These are phyloP conservation scores for Trametes sanguinea DNA, from an alignment of 768 basidiomycete genomes.

Conservation along the genomic window DNA sequence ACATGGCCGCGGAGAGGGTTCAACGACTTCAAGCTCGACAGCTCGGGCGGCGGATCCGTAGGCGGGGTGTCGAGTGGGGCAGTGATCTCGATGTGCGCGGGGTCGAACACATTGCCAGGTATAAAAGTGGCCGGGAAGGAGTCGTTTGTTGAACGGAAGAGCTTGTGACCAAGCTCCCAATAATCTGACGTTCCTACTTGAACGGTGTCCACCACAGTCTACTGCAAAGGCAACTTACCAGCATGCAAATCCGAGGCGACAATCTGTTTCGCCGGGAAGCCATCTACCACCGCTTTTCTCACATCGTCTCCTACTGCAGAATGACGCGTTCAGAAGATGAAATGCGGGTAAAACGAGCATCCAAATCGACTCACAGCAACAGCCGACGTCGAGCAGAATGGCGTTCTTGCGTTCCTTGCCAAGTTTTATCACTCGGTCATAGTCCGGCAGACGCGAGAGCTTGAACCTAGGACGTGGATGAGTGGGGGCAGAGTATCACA, in stretches of 20 bases:
- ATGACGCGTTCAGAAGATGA: not conserved
- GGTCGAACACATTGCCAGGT: constrained; percentile 54
- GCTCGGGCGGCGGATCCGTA: constrained; percentile 23
- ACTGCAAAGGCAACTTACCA: constrained; percentile 26
- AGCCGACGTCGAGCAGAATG: constrained; percentile 19
- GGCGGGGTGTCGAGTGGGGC: constrained; percentile 25
- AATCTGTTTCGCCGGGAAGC: constrained; percentile 40
- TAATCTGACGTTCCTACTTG: constrained; percentile 39
- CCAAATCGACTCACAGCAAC: constrained; percentile 13
- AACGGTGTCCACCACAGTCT: not conserved
- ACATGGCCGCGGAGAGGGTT: constrained; percentile 48
- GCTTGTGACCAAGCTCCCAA: constrained; percentile 60
- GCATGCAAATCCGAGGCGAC: constrained; percentile 38
- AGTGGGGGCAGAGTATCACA: not conserved
- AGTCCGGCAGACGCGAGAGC: constrained; percentile 18
- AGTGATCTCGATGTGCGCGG: constrained; percentile 39
- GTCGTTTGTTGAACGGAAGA: constrained; percentile 53
- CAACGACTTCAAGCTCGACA: constrained; percentile 41
- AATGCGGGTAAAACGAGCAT: too few species aligned
- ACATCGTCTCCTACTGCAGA: constrained; percentile 40
- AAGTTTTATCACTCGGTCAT: constrained; percentile 10
- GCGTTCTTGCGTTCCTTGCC: constrained; percentile 9
- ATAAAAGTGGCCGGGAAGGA: constrained; percentile 57
- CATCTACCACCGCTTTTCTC: constrained; percentile 41
- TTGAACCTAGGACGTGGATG: not conserved